phyloP scores from a whole-genome alignment of 2,329 filamentous ascomycete genomes.

The Colletotrichum shisoi region DNA sequence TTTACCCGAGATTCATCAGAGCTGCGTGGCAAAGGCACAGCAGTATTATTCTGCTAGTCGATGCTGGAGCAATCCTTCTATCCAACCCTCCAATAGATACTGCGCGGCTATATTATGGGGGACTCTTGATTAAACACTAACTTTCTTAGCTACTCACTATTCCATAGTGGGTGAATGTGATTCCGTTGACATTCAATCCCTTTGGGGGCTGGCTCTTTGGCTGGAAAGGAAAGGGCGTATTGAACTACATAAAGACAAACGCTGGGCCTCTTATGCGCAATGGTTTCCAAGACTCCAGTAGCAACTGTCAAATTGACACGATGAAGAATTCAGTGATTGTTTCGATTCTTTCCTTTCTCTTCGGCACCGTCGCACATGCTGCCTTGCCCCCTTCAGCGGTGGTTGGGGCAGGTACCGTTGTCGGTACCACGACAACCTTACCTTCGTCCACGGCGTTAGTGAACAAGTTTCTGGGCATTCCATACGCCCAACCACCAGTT shows the following conservation, averaged over 20 bases:
- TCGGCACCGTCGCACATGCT: not conserved
- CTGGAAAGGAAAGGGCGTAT: not conserved
- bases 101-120: not conserved
- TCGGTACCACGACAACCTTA: conserved; percentile 6
- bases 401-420: conserved; percentile 2
- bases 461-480: conserved; percentile 47
- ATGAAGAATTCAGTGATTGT: not conserved
- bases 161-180: not conserved
- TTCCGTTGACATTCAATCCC: too few relatives aligned
- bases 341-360: not conserved
- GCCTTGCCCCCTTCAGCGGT: conserved; percentile 3
- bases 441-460: conserved; percentile 33
- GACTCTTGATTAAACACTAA: not conserved
- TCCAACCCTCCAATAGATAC: not conserved
- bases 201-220: not conserved
- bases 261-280: not conserved
- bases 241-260: not conserved
- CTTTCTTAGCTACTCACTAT: not conserved
- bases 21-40: not conserved
- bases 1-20: not conserved
- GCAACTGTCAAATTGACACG: not conserved
- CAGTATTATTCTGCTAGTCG: not conserved
- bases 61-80: not conserved
- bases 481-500: conserved; percentile 44
- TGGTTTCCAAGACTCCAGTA: not conserved